A percentile compares a stretch with the other conserved stretches of the same genome.
phyloP scores from a whole-genome alignment of 2,329 filamentous ascomycete genomes.

The Penicillium freii region DNA sequence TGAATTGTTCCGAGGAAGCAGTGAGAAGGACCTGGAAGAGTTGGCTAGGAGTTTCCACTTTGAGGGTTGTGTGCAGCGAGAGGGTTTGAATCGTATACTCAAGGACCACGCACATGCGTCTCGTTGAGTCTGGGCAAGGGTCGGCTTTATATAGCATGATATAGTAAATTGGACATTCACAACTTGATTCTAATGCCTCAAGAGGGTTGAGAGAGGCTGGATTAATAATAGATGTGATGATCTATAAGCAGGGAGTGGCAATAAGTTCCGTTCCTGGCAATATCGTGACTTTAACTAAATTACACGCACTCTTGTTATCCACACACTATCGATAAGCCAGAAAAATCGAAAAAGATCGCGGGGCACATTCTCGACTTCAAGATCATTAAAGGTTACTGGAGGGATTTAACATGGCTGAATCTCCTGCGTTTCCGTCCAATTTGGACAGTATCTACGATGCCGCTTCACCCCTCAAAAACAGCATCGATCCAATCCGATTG shows the following conservation, averaged over 20 bases:
- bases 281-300: fast-evolving
- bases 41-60: conserved; percentile 55
- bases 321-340: conserved; percentile 29
- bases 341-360: conserved; percentile 29
- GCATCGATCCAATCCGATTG: conserved; percentile 38
- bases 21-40: conserved; percentile 53
- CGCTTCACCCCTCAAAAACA: conserved; percentile 24
- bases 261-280: background rate
- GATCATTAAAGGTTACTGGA: conserved; percentile 4
- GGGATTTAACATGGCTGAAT: conserved; percentile 28
- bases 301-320: conserved; percentile 15
- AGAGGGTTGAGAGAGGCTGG: background rate
- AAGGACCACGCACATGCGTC: conserved; percentile 40
- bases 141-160: background rate
- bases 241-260: background rate
- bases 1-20: conserved; percentile 53
- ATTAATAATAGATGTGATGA: background rate
- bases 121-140: conserved; percentile 1
- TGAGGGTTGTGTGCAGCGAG: conserved; percentile 54
- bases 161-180: background rate
- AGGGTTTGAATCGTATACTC: conserved; percentile 53
- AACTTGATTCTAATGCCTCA: background rate
- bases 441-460: conserved; percentile 37
- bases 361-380: conserved; percentile 21
- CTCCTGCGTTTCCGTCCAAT: conserved; percentile 25